Evolutionary conservation across 371 early-diverging fungal species (phyloP), one percentile per base, ranked within the genome.

Genomic region (Sporodiniella umbellata): DNA sequence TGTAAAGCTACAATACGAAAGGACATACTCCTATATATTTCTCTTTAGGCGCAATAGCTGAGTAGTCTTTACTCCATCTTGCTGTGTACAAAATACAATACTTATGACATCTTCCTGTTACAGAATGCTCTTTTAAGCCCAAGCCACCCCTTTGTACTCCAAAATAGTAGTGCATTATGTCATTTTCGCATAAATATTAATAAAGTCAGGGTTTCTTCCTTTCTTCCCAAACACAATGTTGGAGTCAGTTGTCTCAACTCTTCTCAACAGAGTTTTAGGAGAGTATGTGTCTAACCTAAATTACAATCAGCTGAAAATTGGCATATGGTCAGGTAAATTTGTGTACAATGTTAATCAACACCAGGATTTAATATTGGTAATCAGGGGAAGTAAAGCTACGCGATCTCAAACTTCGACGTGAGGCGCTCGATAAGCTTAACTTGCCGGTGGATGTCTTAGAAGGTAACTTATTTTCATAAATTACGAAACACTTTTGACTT

Each of bases 231-330:
- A 42, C 8, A 26, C 24, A 42, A 94, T 96, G 94, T 85, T 96
- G 64, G 97, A 96, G 66, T 83, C 88, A 18, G 78, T 96, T 21
- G 87, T 94, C 15, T 90, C 93, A 21, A 91, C 83, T 37, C 80
- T 96, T 19, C 75, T 95, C 45, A 96, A 96, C 67, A 85, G 88
- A 67, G 80, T 96, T 53, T 83, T 98, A 26, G 98, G 98, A 28
- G 93, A 92, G 53, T 96, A 96, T 81, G 94, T 97, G 38, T 89
- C 88, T 28, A 96, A 97, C 68, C 80, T 99, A 33, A 95, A 96
- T 59, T 88, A 92, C 39, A 92, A 87, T 51, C 98, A 99, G 75
- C 83, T 99, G 48, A 94, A 90, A 63, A 84, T 98, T 53, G 97
- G 92, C 28, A 92, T 98, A 48, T 98, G 98, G 98, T 86, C 85